Percentiles rank a stretch among this genome's conserved stretches.
Evolutionary conservation across 2,329 filamentous ascomycete genomes (phyloP).

Genomic region (Epicoccum sorghinum): DNA sequence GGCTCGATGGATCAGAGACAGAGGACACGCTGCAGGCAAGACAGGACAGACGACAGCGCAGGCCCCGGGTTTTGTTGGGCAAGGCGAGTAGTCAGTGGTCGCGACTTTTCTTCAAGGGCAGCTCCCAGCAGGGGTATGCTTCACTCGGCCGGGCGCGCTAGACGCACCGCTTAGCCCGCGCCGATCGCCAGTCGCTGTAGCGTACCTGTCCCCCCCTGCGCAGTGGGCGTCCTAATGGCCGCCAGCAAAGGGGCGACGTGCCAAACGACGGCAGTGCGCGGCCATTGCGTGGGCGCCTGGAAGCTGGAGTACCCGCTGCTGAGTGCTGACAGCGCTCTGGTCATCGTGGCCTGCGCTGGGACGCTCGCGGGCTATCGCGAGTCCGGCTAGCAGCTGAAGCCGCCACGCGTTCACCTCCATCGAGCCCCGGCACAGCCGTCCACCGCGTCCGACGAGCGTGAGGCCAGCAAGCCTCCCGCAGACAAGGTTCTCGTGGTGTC

Average conservation of each 20-base stretch:
- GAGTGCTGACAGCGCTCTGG: neutral
- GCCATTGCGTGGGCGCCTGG: neutral
- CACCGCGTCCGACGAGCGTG: conserved; percentile 3
- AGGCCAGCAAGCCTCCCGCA: neutral
- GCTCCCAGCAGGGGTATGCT: conserved; percentile 13
- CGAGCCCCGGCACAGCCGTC: neutral
- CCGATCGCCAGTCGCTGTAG: neutral
- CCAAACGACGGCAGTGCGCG: neutral
- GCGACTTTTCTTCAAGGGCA: conserved; percentile 15
- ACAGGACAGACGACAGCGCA: conserved; percentile 1
- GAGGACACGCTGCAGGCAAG: neutral
- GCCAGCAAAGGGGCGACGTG: neutral
- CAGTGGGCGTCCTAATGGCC: neutral
- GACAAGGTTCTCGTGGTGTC: neutral
- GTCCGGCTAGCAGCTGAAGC: conserved; percentile 8
- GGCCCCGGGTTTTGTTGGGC: conserved; percentile 15
- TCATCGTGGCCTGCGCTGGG: neutral
- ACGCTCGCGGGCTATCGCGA: neutral
- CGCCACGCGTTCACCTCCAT: conserved; percentile 16
- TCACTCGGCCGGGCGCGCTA: conserved; percentile 15
- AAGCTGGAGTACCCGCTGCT: neutral
- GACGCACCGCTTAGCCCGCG: neutral
- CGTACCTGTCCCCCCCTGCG: neutral
- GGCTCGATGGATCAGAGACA: neutral
- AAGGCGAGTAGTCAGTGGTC: neutral